Conservation (phyloP, 2,329 filamentous ascomycete species). For the Metarhizium sp. region DNA sequence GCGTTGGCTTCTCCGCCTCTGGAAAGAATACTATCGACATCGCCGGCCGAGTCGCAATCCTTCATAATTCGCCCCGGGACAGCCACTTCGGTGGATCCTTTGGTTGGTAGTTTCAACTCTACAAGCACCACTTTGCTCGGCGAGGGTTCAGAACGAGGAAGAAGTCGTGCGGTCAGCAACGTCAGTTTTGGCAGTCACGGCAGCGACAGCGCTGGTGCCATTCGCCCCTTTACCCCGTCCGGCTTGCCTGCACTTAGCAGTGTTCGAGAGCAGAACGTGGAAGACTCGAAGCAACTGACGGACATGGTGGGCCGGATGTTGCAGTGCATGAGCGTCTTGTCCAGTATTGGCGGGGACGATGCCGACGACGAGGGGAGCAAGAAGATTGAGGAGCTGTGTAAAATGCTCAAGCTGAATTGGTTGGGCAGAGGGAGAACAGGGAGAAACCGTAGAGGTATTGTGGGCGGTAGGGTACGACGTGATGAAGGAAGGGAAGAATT, state of each 20-base stretch:
- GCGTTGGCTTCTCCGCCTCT: conserved; percentile 44
- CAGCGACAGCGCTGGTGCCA: conserved; percentile 28
- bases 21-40: conserved; percentile 41
- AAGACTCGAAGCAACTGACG: conserved; percentile 71
- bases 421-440: conserved; percentile 83
- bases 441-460: conserved; percentile 79
- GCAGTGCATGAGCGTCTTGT: conserved; percentile 88
- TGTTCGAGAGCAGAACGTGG: conserved; percentile 49
- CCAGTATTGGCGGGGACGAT: conserved; percentile 55
- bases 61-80: conserved; percentile 55
- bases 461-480: conserved; percentile 54
- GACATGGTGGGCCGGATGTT: conserved; percentile 93
- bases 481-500: conserved; percentile 32
- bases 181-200: conserved; percentile 56
- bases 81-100: conserved; percentile 64
- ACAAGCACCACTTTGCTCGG: conserved; percentile 74
- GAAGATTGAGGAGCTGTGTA: conserved; percentile 74
- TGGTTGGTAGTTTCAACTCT: conserved; percentile 69
- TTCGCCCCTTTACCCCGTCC: conserved; percentile 41
- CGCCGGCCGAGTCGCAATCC: conserved; percentile 38
- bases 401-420: conserved; percentile 94
- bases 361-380: conserved; percentile 63
- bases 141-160: conserved; percentile 44
- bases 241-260: conserved; percentile 28
- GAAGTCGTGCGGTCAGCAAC: conserved; percentile 79